Conservation (phyloP, 2,329 filamentous ascomycete genomes). For the Trichoderma citrinoviride region DNA sequence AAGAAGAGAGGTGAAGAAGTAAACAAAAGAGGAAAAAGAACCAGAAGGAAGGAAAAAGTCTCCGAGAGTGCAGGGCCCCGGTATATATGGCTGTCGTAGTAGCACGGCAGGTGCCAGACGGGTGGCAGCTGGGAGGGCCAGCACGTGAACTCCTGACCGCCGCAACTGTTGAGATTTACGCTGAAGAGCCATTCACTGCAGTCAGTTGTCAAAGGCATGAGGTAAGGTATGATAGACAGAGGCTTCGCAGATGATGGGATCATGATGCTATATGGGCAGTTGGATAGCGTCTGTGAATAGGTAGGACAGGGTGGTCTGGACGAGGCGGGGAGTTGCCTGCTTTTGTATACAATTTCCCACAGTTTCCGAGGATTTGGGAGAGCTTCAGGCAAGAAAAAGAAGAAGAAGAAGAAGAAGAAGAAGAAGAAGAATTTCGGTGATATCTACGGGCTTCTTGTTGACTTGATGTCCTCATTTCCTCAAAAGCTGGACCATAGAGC, state of each 20-base stretch:
- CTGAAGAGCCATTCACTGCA: slow-evolving; percentile 5
- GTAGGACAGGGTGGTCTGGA: neutral
- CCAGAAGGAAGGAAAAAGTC: neutral
- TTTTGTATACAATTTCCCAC: neutral
- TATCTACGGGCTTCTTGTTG: neutral
- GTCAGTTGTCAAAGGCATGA: too few species aligned
- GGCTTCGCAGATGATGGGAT: too few species aligned
- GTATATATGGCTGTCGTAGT: neutral
- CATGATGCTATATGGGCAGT: too few species aligned
- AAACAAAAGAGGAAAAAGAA: neutral
- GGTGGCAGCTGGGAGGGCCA: neutral
- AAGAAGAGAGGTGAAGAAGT: neutral
- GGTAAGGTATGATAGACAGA: neutral
- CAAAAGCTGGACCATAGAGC: neutral
- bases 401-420: too few species aligned
- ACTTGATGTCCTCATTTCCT: neutral
- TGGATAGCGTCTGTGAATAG: neutral
- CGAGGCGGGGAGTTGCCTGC: too few species aligned
- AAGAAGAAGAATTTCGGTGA: too few species aligned
- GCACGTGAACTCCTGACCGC: slow-evolving; percentile 10
- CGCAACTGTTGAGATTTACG: neutral
- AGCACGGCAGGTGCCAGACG: neutral
- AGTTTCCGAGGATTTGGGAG: too few species aligned
- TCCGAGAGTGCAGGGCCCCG: neutral
- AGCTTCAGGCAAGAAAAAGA: too few species aligned